Base-by-base conservation (phyloP, 164 flowering plant genomes). In the Umbilicus rupestris region DNA sequence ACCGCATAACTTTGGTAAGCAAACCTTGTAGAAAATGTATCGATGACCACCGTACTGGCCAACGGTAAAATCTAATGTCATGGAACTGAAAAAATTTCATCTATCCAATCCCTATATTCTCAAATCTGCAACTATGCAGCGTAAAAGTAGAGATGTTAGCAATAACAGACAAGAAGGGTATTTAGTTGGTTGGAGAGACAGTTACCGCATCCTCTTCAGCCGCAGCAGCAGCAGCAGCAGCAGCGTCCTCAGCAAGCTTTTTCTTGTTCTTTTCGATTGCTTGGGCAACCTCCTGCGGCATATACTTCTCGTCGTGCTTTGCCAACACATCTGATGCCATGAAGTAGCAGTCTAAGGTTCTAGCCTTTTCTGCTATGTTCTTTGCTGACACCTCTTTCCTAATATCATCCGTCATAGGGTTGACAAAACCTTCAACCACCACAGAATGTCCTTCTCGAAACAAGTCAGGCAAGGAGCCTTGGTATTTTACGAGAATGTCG, bases 271-370 rank as follows among this genome's bases (percentile, higher is more conserved):
- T 87, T 83, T 90, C 96, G 5, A 92, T 74, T 0, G 90, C 96
- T 8, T 73, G 75, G 0, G 96, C 98, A 12, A 92, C 92, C 62
- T 92, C 98, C 20, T 69, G 35, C 0, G 96, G 98, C 96, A 92
- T 92, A 69, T 92, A 92, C 82, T 92, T 92, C 83, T 90, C 96
- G 46, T 92, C 98, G 49, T 92, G 98, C 85, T 92, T 92, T 0
- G 96, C 98, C 63, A 92, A 80, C 20, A 92, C 98, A 77, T 90
- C 96, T 0, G 75, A 73, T 0, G 91, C 98, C 22, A 80, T 49
- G 49, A 92, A 92, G 63, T 78, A 92, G 69, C 82, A 90, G 0
- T 79, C 87, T 37, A 75, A 73, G 14, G 76, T 78, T 72, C 86
- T 80, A 0, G 98, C 96, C 70, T 90, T 92, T 39, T 46, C 84